phyloP scores from a whole-genome alignment of 2,329 filamentous ascomycete species.

The Sclerotinia glacialis region DNA sequence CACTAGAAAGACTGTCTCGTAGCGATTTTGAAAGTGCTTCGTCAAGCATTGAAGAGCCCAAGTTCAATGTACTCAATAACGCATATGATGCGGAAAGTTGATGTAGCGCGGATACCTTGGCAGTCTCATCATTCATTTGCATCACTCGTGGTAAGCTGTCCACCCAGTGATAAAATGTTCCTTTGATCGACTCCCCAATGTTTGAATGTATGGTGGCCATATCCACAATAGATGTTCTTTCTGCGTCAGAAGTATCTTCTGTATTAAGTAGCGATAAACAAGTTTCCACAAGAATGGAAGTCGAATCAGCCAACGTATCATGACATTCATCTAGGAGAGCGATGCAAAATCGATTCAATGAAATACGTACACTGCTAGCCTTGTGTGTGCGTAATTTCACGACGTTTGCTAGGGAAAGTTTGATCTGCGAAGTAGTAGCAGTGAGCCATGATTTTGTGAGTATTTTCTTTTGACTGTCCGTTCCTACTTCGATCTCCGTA shows the following conservation, averaged over 20 bases:
- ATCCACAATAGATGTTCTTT: slow-evolving; percentile 52
- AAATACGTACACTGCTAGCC: slow-evolving; percentile 63
- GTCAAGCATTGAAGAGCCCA: slow-evolving; percentile 65
- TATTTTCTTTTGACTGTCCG: slow-evolving; percentile 41
- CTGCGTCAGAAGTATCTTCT: slow-evolving; percentile 39
- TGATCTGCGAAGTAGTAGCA: slow-evolving; percentile 77
- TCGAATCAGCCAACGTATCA: slow-evolving; percentile 65
- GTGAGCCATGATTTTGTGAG: slow-evolving; percentile 64
- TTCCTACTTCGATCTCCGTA: slow-evolving; percentile 32
- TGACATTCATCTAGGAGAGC: slow-evolving; percentile 76
- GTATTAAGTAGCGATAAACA: slow-evolving; percentile 65
- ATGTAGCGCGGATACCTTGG: slow-evolving; percentile 67
- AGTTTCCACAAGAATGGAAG: slow-evolving; percentile 74
- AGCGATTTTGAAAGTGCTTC: slow-evolving; percentile 66
- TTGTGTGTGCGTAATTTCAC: slow-evolving; percentile 72
- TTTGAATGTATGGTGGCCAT: slow-evolving; percentile 61
- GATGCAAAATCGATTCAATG: slow-evolving; percentile 69
- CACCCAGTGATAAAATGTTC: slow-evolving; percentile 76
- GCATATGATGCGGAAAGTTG: slow-evolving; percentile 74
- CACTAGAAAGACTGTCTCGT: slow-evolving; percentile 64
- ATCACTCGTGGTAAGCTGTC: slow-evolving; percentile 76
- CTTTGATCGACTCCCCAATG: slow-evolving; percentile 63
- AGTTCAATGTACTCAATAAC: slow-evolving; percentile 60
- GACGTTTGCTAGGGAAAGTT: slow-evolving; percentile 74
- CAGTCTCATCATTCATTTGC: slow-evolving; percentile 77